Evolutionary conservation across 2,329 filamentous ascomycete genomes (phyloP).

Genomic region (Penicillium sp.): DNA sequence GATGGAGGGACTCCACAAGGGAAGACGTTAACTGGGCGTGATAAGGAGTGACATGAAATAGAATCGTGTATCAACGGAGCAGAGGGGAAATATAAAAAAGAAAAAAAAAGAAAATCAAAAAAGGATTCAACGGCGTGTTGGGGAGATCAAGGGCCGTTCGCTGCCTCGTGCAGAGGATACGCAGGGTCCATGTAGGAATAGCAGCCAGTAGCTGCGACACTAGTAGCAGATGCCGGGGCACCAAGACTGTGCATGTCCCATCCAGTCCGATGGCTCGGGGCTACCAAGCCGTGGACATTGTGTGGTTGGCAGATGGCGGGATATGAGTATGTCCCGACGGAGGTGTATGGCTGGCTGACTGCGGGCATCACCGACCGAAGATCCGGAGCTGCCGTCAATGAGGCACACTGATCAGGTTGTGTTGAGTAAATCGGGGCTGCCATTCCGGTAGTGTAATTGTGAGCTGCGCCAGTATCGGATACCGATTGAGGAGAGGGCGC

Average conservation of each 20-base stretch:
- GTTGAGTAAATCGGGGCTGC: conserved; percentile 47
- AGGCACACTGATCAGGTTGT: conserved; percentile 32
- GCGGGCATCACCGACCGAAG: conserved; percentile 37
- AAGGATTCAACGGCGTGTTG: conserved; percentile 2
- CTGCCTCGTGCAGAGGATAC: conserved; percentile 33
- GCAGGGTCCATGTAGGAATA: conserved; percentile 36
- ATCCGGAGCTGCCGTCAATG: conserved; percentile 37
- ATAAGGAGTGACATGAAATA: conserved; percentile 29
- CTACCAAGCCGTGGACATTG: conserved; percentile 27
- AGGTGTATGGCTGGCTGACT: conserved; percentile 31
- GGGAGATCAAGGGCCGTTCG: conserved; percentile 23
- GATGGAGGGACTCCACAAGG: not conserved
- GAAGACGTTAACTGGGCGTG: conserved; percentile 19
- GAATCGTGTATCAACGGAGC: conserved; percentile 26
- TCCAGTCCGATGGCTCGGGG: conserved; percentile 32
- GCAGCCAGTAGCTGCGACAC: conserved; percentile 25
- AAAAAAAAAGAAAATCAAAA: conserved; percentile 15
- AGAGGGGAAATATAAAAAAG: conserved; percentile 23
- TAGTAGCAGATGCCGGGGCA: conserved; percentile 27
- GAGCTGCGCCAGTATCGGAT: conserved; percentile 45
- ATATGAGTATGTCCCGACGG: conserved; percentile 33
- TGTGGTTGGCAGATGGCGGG: conserved; percentile 33
- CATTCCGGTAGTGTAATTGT: conserved; percentile 44
- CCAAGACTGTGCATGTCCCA: conserved; percentile 41
- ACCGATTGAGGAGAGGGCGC: conserved; percentile 52